Conservation (phyloP, 192 early-diverging fungal species). For the Rhizoclosmatium sp. region DNA sequence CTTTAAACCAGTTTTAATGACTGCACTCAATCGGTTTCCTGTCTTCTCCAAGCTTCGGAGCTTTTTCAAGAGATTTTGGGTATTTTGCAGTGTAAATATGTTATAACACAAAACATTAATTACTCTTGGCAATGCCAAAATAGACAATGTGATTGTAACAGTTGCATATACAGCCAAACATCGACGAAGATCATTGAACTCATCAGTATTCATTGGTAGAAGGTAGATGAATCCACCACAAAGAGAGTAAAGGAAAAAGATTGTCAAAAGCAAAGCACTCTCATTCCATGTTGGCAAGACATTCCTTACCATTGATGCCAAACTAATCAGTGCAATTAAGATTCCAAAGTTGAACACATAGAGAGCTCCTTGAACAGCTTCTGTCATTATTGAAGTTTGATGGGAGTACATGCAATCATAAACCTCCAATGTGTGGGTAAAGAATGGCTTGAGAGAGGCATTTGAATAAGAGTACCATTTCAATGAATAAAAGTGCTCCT, state of each 20-base stretch:
- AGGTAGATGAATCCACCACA: neutral
- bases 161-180: neutral
- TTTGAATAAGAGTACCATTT: neutral
- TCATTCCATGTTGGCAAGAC: neutral
- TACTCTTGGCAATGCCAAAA: neutral
- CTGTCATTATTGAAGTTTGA: neutral
- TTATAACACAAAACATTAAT: neutral
- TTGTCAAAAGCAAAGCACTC: neutral
- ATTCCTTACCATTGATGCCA: neutral
- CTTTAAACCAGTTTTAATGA: too few relatives aligned
- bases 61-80: too few relatives aligned
- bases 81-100: too few relatives aligned
- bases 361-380: neutral
- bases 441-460: neutral
- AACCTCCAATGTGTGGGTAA: neutral
- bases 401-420: neutral
- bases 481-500: neutral
- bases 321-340: neutral
- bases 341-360: conserved; percentile 3
- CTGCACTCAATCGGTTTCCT: too few relatives aligned
- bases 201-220: conserved; percentile 14
- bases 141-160: neutral
- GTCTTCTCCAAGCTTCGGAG: too few relatives aligned
- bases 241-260: neutral
- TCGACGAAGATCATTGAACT: conserved; percentile 6